Base-by-base conservation (phyloP, 2,329 filamentous ascomycete genomes). In the Dothistroma pini region DNA sequence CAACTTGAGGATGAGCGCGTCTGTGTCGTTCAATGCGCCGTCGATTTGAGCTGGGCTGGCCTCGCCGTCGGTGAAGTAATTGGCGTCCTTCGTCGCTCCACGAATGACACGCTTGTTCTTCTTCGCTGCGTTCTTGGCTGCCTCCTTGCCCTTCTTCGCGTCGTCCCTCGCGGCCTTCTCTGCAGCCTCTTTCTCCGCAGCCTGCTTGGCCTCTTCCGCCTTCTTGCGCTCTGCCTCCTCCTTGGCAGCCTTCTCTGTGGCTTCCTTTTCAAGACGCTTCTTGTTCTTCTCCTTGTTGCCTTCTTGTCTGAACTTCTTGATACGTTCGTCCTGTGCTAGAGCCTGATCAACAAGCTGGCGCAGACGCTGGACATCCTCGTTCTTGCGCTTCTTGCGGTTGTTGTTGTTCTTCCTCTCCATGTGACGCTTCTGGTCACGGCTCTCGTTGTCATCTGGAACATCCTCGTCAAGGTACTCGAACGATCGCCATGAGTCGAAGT, bases 91-190 rank as follows among this genome's bases (percentile, higher is more conserved):
- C 79, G 93, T 90, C 67, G 90, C 92, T 64, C 86, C 88, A 78
- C 96, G 92, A 71, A 99, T 87, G 53, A 97, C 89, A 83, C 95
- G 91, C 86, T 97, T 97, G 86, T 99, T 99, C 90, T 99, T 99
- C 89, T 99, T 99, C 72, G 95, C 89, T 14, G 95, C 95, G 74
- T 92, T 97, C 87, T 99, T 99, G 61, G 95, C 95, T 1, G 93
- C 93, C 79, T 99, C 95, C 83, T 97, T 99, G 63, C 90, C 89
- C 85, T 99, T 99, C 86, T 97, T 99, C 72, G 81, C 81, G 66
- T 89, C 84, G 69, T 93, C 92, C 69, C 89, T 90, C 60, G 91
- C 87, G 5, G 83, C 84, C 84, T 97, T 97, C 67, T 92, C 91
- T 48, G 88, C 84, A 69, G 89, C 90, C 76, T 61, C 64, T 59